phyloP scores from a whole-genome alignment of 1,284 basidiomycete species.

The Cutaneotrichosporon dermatis region DNA sequence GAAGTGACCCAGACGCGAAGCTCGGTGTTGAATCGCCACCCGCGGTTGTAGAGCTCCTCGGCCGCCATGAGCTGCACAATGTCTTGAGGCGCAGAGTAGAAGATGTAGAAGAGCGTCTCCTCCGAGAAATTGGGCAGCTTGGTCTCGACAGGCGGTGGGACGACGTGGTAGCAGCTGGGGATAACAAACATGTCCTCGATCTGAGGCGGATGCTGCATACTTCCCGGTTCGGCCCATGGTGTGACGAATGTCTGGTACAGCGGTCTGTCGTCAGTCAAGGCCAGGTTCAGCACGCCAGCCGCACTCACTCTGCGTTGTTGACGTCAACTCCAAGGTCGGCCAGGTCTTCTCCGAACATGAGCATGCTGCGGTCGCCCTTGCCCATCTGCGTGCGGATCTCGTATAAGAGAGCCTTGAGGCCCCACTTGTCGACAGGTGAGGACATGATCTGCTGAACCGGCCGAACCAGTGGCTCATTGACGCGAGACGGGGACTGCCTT shows the following conservation, averaged over 20 bases:
- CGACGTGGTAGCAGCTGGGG: conserved; percentile 89
- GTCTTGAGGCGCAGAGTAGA: conserved; percentile 91
- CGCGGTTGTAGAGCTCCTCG: conserved; percentile 93
- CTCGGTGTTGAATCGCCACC: conserved; percentile 98
- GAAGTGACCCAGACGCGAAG: conserved; percentile 93
- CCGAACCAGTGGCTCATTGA: conserved; percentile 62
- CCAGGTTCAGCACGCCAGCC: not conserved
- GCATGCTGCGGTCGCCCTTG: conserved; percentile 78
- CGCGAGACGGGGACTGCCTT: conserved; percentile 26
- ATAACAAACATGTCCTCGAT: conserved; percentile 63
- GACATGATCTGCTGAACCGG: conserved; percentile 92
- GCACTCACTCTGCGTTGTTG: conserved; percentile 69
- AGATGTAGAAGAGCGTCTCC: conserved; percentile 98
- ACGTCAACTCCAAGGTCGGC: conserved; percentile 90
- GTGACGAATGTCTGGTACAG: conserved; percentile 93
- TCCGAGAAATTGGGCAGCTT: conserved; percentile 90
- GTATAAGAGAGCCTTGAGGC: conserved; percentile 78
- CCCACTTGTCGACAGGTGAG: conserved; percentile 93
- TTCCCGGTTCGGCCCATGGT: conserved; percentile 90
- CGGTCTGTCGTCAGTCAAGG: conserved; percentile 55
- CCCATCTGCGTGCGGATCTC: conserved; percentile 75
- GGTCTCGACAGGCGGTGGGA: conserved; percentile 77
- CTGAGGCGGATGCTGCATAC: conserved; percentile 32
- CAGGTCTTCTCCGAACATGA: conserved; percentile 86
- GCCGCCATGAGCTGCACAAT: conserved; percentile 85